Evolutionary conservation across 306 rosid species (phyloP).

Genomic region (Malus sieversii): DNA sequence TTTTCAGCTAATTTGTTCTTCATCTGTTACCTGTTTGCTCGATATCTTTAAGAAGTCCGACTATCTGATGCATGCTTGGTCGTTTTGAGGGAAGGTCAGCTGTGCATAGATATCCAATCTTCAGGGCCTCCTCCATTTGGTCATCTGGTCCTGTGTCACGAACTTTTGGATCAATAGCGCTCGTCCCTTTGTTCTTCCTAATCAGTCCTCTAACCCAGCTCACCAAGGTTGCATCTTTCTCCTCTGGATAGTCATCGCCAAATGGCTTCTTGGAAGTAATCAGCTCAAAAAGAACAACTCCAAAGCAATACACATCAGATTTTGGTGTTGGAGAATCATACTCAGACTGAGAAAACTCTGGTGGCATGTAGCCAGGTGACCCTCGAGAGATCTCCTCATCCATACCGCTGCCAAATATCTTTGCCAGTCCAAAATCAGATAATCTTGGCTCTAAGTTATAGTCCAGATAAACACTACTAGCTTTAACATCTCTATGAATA

Average conservation of each 20-base stretch:
- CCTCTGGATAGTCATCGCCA: slow-evolving; percentile 78
- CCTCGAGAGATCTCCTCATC: slow-evolving; percentile 73
- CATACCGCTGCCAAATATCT: slow-evolving; percentile 71
- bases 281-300: slow-evolving; percentile 83
- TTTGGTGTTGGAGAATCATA: slow-evolving; percentile 66
- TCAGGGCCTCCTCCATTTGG: slow-evolving; percentile 88
- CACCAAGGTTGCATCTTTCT: slow-evolving; percentile 67
- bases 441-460: slow-evolving; percentile 83
- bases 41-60: slow-evolving; percentile 92
- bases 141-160: slow-evolving; percentile 48
- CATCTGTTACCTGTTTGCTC: slow-evolving; percentile 46
- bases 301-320: slow-evolving; percentile 92
- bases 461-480: slow-evolving; percentile 89
- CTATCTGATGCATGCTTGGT: slow-evolving; percentile 96
- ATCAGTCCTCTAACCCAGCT: slow-evolving; percentile 85
- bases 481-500: slow-evolving; percentile 83
- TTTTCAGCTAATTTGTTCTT: slow-evolving; percentile 14
- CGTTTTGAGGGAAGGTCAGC: slow-evolving; percentile 90
- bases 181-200: slow-evolving; percentile 55
- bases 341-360: slow-evolving; percentile 63
- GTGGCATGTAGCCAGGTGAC: slow-evolving; percentile 79
- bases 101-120: slow-evolving; percentile 91
- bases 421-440: slow-evolving; percentile 92
- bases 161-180: slow-evolving; percentile 74
- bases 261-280: slow-evolving; percentile 78